Conservation (phyloP, 1,139 yeast species). For the Hyphopichia burtonii region DNA sequence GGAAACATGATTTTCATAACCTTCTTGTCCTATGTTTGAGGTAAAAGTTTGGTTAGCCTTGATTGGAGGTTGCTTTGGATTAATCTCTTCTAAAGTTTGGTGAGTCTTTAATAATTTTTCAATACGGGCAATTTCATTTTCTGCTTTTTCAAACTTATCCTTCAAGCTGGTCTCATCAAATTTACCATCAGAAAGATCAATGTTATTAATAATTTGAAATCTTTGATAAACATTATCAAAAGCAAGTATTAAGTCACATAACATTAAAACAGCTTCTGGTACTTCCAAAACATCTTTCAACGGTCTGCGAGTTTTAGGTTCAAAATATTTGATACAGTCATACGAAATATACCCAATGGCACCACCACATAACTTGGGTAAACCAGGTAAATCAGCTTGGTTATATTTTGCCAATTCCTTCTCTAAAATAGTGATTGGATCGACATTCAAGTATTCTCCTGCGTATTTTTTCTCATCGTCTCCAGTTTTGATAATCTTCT, state of each 20-base stretch:
- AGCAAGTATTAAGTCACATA: slow-evolving; percentile 85
- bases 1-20: slow-evolving; percentile 81
- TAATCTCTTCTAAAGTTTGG: slow-evolving; percentile 26
- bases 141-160: slow-evolving; percentile 56
- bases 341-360: slow-evolving; percentile 94
- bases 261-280: slow-evolving; percentile 91
- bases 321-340: slow-evolving; percentile 94
- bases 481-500: slow-evolving; percentile 81
- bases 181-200: slow-evolving; percentile 44
- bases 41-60: slow-evolving; percentile 62
- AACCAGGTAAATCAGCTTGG: slow-evolving; percentile 76
- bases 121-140: slow-evolving; percentile 54
- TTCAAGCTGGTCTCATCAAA: slow-evolving; percentile 32
- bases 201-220: slow-evolving; percentile 84
- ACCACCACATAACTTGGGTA: slow-evolving; percentile 89
- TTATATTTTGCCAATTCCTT: slow-evolving; percentile 61
- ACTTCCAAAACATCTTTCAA: slow-evolving; percentile 76
- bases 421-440: slow-evolving; percentile 77
- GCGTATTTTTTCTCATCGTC: slow-evolving; percentile 29
- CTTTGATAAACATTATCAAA: slow-evolving; percentile 93
- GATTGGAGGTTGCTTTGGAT: slow-evolving; percentile 68
- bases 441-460: slow-evolving; percentile 50
- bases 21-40: slow-evolving; percentile 90
- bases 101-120: slow-evolving; percentile 49
- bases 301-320: slow-evolving; percentile 78